Percentiles rank a stretch among this genome's conserved stretches.
Conservation (phyloP, 179 eudicot species). For the Camellia oleifera region DNA sequence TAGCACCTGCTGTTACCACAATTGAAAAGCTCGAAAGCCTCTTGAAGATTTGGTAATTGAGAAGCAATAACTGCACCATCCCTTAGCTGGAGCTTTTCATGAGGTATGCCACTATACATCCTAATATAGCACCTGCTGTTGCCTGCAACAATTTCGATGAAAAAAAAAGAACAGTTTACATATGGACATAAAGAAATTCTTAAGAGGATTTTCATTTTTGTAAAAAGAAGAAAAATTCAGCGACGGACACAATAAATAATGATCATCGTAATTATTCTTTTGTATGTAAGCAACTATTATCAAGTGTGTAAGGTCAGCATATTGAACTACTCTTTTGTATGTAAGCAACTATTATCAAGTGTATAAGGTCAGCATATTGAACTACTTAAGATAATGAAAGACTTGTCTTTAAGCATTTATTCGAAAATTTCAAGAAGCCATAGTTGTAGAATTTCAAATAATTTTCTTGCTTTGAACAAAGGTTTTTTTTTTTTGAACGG, state of each 20-base stretch:
- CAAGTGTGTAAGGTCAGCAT: background rate
- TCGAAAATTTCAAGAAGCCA: background rate
- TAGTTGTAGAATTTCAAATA: background rate
- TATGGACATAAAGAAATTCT: background rate
- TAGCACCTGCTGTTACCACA: too few species aligned
- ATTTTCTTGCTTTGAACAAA: background rate
- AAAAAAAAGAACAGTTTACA: too few species aligned
- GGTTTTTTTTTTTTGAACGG: too few species aligned
- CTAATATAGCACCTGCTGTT: too few species aligned
- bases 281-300: background rate
- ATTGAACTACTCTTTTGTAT: too few species aligned
- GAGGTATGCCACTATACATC: background rate
- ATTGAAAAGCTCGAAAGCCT: background rate
- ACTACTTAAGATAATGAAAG: too few species aligned
- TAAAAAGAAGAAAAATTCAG: background rate
- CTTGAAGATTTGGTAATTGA: background rate
- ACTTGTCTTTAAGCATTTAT: background rate
- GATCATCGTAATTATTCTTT: background rate
- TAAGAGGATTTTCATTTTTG: background rate
- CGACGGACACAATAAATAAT: background rate
- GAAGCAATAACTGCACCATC: background rate
- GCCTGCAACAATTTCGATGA: background rate
- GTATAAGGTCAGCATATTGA: too few species aligned
- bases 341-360: too few species aligned
- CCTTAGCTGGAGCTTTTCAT: constrained; percentile 7